A percentile compares a stretch with the other conserved stretches of the same genome.
Evolutionary conservation across 768 basidiomycete genomes (phyloP).

Genomic region (Russula griseocarnosa): DNA sequence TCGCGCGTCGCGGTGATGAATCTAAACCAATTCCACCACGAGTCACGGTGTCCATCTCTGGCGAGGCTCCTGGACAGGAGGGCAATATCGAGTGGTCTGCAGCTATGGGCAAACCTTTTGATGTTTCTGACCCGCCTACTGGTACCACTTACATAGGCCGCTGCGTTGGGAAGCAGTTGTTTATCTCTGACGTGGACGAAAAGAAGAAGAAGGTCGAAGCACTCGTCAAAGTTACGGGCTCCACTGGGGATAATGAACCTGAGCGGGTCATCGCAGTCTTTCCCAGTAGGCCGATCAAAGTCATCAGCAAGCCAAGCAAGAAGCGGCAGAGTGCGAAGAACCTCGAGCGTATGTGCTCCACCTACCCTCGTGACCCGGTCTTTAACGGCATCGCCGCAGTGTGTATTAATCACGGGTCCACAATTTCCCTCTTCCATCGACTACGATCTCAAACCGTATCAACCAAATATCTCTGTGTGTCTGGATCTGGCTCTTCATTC

Average conservation of each 20-base stretch:
- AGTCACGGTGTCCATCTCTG: conserved; percentile 88
- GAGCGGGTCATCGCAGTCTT: conserved; percentile 85
- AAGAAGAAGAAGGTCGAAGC: conserved; percentile 96
- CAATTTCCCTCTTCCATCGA: conserved; percentile 94
- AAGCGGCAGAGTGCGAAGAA: conserved; percentile 94
- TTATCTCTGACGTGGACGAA: conserved; percentile 92
- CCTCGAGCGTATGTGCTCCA: conserved; percentile 65
- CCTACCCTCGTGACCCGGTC: conserved; percentile 21
- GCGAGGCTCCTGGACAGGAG: conserved; percentile 82
- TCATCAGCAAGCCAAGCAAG: conserved; percentile 98
- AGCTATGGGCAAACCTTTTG: conserved; percentile 78
- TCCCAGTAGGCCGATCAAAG: conserved; percentile 92
- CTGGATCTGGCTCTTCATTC: conserved; percentile 88
- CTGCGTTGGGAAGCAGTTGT: conserved; percentile 90
- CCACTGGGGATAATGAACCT: conserved; percentile 71
- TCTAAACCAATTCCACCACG: conserved; percentile 71
- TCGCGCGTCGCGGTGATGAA: conserved; percentile 67
- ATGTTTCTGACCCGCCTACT: conserved; percentile 70
- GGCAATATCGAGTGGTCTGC: conserved; percentile 85
- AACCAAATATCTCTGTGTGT: conserved; percentile 93
- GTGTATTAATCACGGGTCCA: conserved; percentile 93
- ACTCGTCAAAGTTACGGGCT: conserved; percentile 81
- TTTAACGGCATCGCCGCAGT: conserved; percentile 45
- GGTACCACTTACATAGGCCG: conserved; percentile 89
- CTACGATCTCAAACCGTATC: conserved; percentile 92